Evolutionary conservation across 1,139 yeast genomes (phyloP), one percentile per base, ranked within the genome.

Genomic region (Starmera stellimalicola): DNA sequence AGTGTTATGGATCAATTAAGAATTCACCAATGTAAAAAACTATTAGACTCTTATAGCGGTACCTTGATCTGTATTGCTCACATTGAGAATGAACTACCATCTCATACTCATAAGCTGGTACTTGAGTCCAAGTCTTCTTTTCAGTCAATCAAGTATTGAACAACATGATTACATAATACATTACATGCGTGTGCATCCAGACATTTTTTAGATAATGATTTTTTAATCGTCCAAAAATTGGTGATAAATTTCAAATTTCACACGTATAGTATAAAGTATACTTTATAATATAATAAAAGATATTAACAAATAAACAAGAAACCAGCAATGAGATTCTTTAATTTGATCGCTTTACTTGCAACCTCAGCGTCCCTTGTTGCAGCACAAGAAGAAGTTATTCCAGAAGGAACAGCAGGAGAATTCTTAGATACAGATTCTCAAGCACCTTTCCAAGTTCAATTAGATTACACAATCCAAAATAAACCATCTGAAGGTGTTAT

Each of bases 1-100:
- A 82, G 95, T 12, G 93, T 91, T 20, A 84, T 88, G 93, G 85
- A 81, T 33, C 79, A 75, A 37, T 70, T 60, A 20, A 65, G 77
- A 27, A 69, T 87, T 55, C 62, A 64, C 17, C 64, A 64, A 39
- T 87, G 95, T 43, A 87, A 83, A 48, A 61, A 63, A 12, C 51
- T 79, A n/a, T 62, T 87, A 12, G 68, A 73, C 29, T 55, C 65
- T 16, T 73, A 80, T 65, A 66, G 71, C 4, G 80, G 88, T 3
- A 77, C 94, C 0, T 75, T 80, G 6, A 63, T 88, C 31, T 65
- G 79, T 1, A 82, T 88, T 27, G 94, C 94, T 0, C 97, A 88
- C 54, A 68, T 84, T 20, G 49, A 44, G 5, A 65, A 67, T 26
- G 88, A 79, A 47, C 65, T 79, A 6, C 82, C 84, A n/a, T n/a